phyloP scores from a whole-genome alignment of 176 grass and related monocot genomes.

The Typha latifolia region DNA sequence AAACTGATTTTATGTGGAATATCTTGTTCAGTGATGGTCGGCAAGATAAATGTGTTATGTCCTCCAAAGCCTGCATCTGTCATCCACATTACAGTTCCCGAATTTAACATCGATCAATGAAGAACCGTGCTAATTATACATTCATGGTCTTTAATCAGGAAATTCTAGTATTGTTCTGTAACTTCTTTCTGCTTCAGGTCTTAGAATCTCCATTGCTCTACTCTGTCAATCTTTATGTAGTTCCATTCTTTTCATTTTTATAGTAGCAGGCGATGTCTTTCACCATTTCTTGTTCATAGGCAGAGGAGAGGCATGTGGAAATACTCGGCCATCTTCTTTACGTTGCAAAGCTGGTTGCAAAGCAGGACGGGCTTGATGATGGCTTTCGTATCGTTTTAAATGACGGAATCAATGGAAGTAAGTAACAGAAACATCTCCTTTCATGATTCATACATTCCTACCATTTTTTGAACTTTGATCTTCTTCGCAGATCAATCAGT shows the following conservation, averaged over 20 bases:
- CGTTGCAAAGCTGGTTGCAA: conserved; percentile 41
- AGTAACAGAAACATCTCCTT: conserved; percentile 11
- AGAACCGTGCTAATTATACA: too few relatives aligned
- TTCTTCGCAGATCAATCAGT: conserved; percentile 60
- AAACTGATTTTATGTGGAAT: too few relatives aligned
- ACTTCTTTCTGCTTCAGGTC: not conserved
- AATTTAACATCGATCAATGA: too few relatives aligned
- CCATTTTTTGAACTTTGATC: conserved; percentile 8
- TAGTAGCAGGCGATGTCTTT: not conserved
- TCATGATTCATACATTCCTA: not conserved
- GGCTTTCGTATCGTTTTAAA: conserved; percentile 68
- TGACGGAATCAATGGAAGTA: conserved; percentile 52
- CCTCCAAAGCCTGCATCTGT: too few relatives aligned
- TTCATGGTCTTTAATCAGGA: too few relatives aligned
- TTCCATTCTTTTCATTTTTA: too few relatives aligned
- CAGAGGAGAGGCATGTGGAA: conserved; percentile 52
- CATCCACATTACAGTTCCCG: too few relatives aligned
- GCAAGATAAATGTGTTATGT: too few relatives aligned
- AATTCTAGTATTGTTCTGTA: too few relatives aligned
- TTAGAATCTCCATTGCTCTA: not conserved
- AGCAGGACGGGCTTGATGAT: conserved; percentile 57
- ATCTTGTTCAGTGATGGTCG: too few relatives aligned
- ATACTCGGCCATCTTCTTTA: conserved; percentile 52
- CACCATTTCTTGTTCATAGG: conserved; percentile 33
- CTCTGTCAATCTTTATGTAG: not conserved